phyloP scores from a whole-genome alignment of 2,329 filamentous ascomycete genomes.

The Fusarium napiforme region DNA sequence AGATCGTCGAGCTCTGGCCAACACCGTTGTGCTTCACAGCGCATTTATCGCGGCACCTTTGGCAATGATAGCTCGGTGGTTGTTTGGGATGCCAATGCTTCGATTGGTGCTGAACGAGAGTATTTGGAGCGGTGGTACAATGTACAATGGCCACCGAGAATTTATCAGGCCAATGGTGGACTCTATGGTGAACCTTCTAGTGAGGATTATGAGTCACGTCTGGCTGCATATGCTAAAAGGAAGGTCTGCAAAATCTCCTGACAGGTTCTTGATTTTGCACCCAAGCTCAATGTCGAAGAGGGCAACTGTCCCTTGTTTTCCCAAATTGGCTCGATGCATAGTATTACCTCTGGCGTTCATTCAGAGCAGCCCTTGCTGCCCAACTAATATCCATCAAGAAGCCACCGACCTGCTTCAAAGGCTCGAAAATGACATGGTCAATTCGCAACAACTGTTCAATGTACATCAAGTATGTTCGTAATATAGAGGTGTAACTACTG shows the following conservation, averaged over 20 bases:
- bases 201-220: background rate
- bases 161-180: background rate
- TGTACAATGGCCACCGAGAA: background rate
- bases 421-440: background rate
- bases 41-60: too few species aligned
- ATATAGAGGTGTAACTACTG: too few species aligned
- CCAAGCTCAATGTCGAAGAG: background rate
- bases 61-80: background rate
- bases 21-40: background rate
- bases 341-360: background rate
- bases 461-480: too few species aligned
- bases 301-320: background rate
- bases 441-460: background rate
- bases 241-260: background rate
- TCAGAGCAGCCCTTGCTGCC: background rate
- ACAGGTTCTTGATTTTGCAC: background rate
- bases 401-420: background rate
- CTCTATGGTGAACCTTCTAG: rapidly evolving
- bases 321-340: background rate
- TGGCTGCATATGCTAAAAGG: background rate
- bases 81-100: background rate
- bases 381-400: background rate
- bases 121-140: background rate
- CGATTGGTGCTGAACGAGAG: background rate
- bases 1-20: background rate